Base-by-base conservation (phyloP, 78 protist species). In the Dictyostelium discoideum region DNA sequence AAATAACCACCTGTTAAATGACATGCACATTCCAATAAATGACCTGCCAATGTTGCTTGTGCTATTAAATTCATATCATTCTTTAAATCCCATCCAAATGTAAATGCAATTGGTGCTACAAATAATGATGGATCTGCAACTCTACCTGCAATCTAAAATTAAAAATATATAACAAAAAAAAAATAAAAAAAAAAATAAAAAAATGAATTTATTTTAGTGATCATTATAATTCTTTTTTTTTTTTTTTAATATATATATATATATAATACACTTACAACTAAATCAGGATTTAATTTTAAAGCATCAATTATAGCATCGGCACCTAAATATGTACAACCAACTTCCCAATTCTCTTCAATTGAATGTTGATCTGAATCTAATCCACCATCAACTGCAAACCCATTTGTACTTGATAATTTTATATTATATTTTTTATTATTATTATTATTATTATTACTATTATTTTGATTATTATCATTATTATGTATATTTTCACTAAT, bases 1-100 rank as follows among this genome's bases (percentile, higher is more conserved):
- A 89, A 89, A 72, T 89, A 89, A 10, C 94, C 94, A 82, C 94
- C 94, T 22, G 94, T 89, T 37, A 89, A 50, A 89, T 89, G 94
- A 69, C 94, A 89, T 48, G 87, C 94, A 72, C 94, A 89, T 80
- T 89, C 94, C 40, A 89, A 82, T 50, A 89, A 65, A 72, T 89
- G 94, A 5, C 94, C 94, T 29, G 94, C 94, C 3, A 89, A 46
- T 32, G 94, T 89, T 40, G 94, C 94, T 40, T 89, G 94, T 77
- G 88, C 87, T 26, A 89, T 67, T 9, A 89, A 82, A 89, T 89
- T 48, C n/a, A 69, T 65, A 89, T 89, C 94, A 11, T 89, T 89
- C 54, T 63, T 73, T 50, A 89, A 89, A 72, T 89, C 84, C 94
- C 94, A 89, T 22, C 87, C 87, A 73, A 89, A 89, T 32, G 88